phyloP scores from a whole-genome alignment of 352 stramenopile genomes.

The Phytophthora sansomeana region DNA sequence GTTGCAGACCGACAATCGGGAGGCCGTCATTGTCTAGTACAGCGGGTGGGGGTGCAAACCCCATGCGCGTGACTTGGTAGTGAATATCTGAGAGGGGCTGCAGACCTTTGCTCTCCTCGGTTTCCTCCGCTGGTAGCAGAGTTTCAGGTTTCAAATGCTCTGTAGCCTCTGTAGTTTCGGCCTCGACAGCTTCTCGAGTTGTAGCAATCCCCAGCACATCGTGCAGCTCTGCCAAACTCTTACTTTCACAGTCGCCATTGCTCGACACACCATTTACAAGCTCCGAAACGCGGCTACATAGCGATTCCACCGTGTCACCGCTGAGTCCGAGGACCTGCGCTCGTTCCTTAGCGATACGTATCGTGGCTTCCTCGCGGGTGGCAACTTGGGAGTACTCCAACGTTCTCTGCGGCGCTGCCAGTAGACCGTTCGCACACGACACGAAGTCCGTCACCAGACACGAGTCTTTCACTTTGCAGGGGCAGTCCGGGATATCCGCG shows the following conservation, averaged over 20 bases:
- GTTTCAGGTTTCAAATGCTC: constrained; percentile 10
- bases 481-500: constrained; percentile 45
- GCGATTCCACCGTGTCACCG: not conserved
- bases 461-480: constrained; percentile 56
- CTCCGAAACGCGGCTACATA: constrained; percentile 21
- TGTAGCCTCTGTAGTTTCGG: constrained; percentile 8
- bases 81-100: constrained; percentile 33
- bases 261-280: constrained; percentile 4
- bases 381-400: constrained; percentile 27
- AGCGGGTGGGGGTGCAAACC: constrained; percentile 34
- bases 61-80: constrained; percentile 50
- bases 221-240: constrained; percentile 5
- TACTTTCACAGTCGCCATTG: not conserved
- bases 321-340: constrained; percentile 29
- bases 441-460: constrained; percentile 60
- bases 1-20: constrained; percentile 41
- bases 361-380: constrained; percentile 16
- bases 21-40: constrained; percentile 53
- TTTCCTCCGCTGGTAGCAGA: constrained; percentile 36
- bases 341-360: constrained; percentile 32
- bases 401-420: constrained; percentile 23
- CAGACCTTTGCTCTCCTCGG: constrained; percentile 22
- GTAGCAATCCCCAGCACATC: constrained; percentile 31
- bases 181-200: constrained; percentile 30
- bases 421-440: constrained; percentile 43